Base-by-base conservation (phyloP, 345 rosid genomes). In the Angophora floribunda region DNA sequence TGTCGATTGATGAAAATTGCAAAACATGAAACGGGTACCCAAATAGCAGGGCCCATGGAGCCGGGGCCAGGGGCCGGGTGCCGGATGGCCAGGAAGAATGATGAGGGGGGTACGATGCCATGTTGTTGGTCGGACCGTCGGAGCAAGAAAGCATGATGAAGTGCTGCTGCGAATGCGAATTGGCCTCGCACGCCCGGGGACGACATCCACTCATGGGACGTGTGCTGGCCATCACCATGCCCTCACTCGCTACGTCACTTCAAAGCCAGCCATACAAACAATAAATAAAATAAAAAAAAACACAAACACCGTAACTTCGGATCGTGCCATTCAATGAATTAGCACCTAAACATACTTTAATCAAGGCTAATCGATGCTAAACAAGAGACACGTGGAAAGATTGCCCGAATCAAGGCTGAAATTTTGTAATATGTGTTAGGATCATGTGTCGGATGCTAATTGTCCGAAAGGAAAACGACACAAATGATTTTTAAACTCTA, bases 121-220 rank as follows among this genome's bases (percentile, higher is more conserved):
- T 36, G 41, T 22, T 26, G 51, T 49, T 49, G 51, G 61, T 22
- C 22, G 61, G 61, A 55, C 22, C 6, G 61, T 9, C 61, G 5
- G 28, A 22, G 61, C 61, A 55, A 55, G 41, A 53, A 7, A 50
- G 9, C 90, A 90, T 87, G 53, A 90, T 90, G 14, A 53, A 85
- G 51, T 80, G 86, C 78, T 47, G 80, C 88, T 55, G 61, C 61
- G 28, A 55, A 55, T 55, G 61, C 61, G 50, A 57, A 84, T 36
- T 49, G 86, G 9, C 21, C 87, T 41, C 28, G 89, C 91, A 90
- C 89, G 89, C 91, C 52, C 80, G 78, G 51, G 86, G 84, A 61
- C 28, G 24, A 78, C 88, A 59, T 49, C 88, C 85, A 44, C 32
- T 90, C 88, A 85, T 49, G 61, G 28, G 86, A 50, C 41, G 86